phyloP scores from a whole-genome alignment of 805 yeast species.

The Lipomyces starkeyi region DNA sequence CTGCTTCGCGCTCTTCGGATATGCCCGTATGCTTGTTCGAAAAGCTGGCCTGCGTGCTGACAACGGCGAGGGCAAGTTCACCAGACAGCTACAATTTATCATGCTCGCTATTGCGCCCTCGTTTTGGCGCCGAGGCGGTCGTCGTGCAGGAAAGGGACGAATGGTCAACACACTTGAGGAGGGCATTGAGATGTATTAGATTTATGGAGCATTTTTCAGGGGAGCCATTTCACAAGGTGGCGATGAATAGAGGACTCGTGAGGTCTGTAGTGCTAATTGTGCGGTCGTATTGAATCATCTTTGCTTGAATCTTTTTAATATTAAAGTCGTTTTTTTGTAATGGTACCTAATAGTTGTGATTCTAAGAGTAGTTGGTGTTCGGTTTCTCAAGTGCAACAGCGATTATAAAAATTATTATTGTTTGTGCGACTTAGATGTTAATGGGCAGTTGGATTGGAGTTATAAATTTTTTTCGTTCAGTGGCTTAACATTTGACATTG shows the following conservation, averaged over 20 bases:
- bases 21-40: conserved; percentile 59
- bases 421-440: background rate
- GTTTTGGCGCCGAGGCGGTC: conserved; percentile 35
- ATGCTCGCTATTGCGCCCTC: conserved; percentile 27
- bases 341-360: background rate
- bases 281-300: background rate
- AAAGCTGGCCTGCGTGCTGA: conserved; percentile 47
- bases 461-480: background rate
- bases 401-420: background rate
- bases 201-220: background rate
- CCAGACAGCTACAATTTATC: conserved; percentile 24
- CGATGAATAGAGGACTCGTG: too few relatives aligned
- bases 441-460: background rate
- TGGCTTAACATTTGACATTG: background rate
- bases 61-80: conserved; percentile 38
- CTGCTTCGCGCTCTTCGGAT: conserved; percentile 51
- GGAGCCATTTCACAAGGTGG: background rate
- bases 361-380: background rate
- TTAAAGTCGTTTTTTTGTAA: too few relatives aligned
- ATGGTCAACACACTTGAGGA: conserved; percentile 32
- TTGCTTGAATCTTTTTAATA: background rate
- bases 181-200: conserved; percentile 20
- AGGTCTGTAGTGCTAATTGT: too few relatives aligned
- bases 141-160: conserved; percentile 37
- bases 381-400: background rate